These are phyloP conservation scores for Beta corolliflora DNA, from an alignment of 179 eudicot species.

Conservation along the genomic window DNA sequence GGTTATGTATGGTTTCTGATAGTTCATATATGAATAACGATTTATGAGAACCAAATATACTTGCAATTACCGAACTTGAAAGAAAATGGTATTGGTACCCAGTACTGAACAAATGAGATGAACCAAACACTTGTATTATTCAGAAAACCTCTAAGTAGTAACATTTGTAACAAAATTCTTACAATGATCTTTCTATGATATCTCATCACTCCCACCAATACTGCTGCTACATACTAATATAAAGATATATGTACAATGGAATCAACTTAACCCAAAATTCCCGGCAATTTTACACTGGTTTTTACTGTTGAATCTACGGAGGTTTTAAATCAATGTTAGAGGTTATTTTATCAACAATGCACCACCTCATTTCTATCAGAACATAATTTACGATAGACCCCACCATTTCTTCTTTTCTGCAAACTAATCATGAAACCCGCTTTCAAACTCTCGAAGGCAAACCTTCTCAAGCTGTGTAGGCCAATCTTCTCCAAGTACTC, in stretches of 20 bases:
- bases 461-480: constrained; percentile 64
- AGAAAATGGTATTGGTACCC: background rate
- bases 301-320: constrained; percentile 19
- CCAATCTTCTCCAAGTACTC: constrained; percentile 69
- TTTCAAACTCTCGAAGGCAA: constrained; percentile 40
- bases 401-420: constrained; percentile 17
- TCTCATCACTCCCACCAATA: constrained; percentile 15
- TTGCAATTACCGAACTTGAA: background rate
- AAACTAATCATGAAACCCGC: constrained; percentile 22
- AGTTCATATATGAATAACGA: background rate
- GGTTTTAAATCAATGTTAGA: constrained; percentile 30
- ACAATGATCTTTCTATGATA: constrained; percentile 23
- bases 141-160: background rate
- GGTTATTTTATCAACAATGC: constrained; percentile 32
- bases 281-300: constrained; percentile 22
- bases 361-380: constrained; percentile 32
- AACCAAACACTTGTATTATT: constrained; percentile 18
- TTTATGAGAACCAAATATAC: background rate
- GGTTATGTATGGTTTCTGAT: background rate
- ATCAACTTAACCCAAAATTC: constrained; percentile 17
- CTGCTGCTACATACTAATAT: constrained; percentile 18
- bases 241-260: constrained; percentile 23
- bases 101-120: constrained; percentile 5
- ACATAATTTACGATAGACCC: constrained; percentile 15
- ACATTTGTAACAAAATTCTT: constrained; percentile 23